phyloP scores from a whole-genome alignment of 2,329 filamentous ascomycete species.

The Chaetomiaceae sp. region DNA sequence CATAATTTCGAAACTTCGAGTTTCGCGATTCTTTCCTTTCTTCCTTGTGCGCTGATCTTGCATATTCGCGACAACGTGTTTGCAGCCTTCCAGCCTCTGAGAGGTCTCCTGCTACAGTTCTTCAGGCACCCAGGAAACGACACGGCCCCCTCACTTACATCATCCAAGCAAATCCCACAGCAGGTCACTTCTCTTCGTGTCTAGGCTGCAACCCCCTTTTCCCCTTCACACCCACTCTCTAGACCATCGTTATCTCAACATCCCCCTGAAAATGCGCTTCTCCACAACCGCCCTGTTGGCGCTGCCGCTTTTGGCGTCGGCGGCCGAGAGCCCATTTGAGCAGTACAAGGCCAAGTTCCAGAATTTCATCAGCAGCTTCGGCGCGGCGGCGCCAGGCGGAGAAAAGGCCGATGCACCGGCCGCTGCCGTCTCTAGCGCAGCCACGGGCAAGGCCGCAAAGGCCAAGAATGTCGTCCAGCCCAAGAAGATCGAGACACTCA shows the following conservation, averaged over 20 bases:
- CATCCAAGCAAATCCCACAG: not conserved
- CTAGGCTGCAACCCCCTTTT: not conserved
- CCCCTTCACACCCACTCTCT: not conserved
- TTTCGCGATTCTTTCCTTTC: slow-evolving; percentile 4
- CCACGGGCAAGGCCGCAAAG: slow-evolving; percentile 38
- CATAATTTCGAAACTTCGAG: slow-evolving; percentile 16
- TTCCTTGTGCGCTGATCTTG: slow-evolving; percentile 8
- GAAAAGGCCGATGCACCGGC: slow-evolving; percentile 35
- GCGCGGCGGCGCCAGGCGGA: slow-evolving; percentile 48
- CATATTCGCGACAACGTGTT: slow-evolving; percentile 10
- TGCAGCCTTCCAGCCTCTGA: not conserved
- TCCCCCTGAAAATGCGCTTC: slow-evolving; percentile 51
- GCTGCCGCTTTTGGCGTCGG: slow-evolving; percentile 52
- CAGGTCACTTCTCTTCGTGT: not conserved
- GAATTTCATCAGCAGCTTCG: slow-evolving; percentile 58
- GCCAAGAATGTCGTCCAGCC: slow-evolving; percentile 40
- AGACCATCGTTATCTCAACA: too few species aligned
- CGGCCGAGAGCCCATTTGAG: slow-evolving; percentile 48
- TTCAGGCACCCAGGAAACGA: slow-evolving; percentile 10
- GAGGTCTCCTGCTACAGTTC: not conserved
- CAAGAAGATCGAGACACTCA: slow-evolving; percentile 53
- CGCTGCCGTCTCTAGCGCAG: slow-evolving; percentile 37
- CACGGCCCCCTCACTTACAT: slow-evolving; percentile 2
- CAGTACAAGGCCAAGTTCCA: slow-evolving; percentile 62
- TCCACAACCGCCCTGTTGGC: slow-evolving; percentile 47